Evolutionary conservation across 129 eudicot genomes (phyloP).

Genomic region (Lonicera japonica): DNA sequence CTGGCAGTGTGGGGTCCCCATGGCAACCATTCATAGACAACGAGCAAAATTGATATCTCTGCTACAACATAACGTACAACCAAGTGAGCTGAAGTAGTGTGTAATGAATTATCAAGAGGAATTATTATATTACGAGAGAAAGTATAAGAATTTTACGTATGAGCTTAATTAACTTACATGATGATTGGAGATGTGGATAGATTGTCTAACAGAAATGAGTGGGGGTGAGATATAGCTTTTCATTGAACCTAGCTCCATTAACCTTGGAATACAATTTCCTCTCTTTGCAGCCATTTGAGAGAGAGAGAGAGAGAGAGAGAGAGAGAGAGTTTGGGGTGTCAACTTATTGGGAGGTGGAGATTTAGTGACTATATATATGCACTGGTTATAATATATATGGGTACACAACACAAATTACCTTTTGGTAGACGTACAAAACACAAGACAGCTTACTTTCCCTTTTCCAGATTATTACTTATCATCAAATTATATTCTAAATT

Average conservation of each 20-base stretch:
- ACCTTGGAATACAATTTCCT: slow-evolving; percentile 35
- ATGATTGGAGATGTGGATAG: slow-evolving; percentile 25
- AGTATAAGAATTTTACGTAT: not conserved
- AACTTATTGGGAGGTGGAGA: too few species aligned
- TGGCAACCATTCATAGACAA: slow-evolving; percentile 81
- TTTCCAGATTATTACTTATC: too few species aligned
- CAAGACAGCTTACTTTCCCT: too few species aligned
- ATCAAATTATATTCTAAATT: too few species aligned
- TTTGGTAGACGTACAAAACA: too few species aligned
- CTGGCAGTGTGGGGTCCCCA: slow-evolving; percentile 41
- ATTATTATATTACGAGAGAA: too few species aligned
- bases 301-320: not conserved
- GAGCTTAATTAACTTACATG: slow-evolving; percentile 22
- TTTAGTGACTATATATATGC: too few species aligned
- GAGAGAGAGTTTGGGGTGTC: not conserved
- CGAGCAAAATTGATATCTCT: slow-evolving; percentile 55
- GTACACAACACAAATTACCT: too few species aligned
- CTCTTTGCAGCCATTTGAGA: slow-evolving; percentile 27
- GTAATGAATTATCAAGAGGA: not conserved
- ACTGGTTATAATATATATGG: too few species aligned
- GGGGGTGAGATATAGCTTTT: slow-evolving; percentile 27
- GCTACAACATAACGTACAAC: not conserved
- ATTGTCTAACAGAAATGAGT: slow-evolving; percentile 17
- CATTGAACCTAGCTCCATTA: slow-evolving; percentile 35
- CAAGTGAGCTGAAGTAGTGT: not conserved